Conservation (phyloP, 2,329 filamentous ascomycete species). For the Hypoxylon sp. region DNA sequence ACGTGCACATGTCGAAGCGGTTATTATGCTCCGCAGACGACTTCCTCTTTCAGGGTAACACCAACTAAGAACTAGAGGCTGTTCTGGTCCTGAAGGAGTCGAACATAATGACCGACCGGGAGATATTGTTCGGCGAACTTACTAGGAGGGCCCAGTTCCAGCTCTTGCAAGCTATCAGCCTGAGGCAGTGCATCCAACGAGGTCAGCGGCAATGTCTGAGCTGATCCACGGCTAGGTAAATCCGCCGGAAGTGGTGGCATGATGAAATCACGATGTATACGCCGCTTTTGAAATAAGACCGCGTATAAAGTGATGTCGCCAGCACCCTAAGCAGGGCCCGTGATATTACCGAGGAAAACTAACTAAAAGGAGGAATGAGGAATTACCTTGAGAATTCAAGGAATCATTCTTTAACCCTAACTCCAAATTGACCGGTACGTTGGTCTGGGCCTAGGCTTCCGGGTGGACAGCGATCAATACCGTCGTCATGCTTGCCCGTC, state of each 20-base stretch:
- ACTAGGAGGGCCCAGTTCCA: no score
- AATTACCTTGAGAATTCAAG: no score
- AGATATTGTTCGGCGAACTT: background rate
- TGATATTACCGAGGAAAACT: background rate
- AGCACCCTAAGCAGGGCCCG: background rate
- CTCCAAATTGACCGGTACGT: background rate
- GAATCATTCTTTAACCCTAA: background rate
- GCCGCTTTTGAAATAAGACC: background rate
- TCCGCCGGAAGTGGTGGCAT: background rate
- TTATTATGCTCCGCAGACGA: background rate
- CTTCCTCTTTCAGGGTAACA: constrained; percentile 16
- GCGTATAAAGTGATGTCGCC: constrained; percentile 2
- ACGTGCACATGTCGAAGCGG: background rate
- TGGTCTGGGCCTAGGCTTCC: constrained; percentile 9
- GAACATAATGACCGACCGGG: background rate
- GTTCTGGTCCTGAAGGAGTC: background rate
- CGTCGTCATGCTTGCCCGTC: constrained; percentile 1
- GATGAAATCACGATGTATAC: constrained; percentile 1
- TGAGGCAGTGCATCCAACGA: background rate
- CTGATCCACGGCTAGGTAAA: background rate
- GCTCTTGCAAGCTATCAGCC: background rate
- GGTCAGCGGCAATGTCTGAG: background rate
- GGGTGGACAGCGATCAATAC: background rate
- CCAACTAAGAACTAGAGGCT: background rate
- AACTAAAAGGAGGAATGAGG: background rate